Evolutionary conservation across 805 yeast genomes (phyloP).

Genomic region (Brettanomyces naardenensis): DNA sequence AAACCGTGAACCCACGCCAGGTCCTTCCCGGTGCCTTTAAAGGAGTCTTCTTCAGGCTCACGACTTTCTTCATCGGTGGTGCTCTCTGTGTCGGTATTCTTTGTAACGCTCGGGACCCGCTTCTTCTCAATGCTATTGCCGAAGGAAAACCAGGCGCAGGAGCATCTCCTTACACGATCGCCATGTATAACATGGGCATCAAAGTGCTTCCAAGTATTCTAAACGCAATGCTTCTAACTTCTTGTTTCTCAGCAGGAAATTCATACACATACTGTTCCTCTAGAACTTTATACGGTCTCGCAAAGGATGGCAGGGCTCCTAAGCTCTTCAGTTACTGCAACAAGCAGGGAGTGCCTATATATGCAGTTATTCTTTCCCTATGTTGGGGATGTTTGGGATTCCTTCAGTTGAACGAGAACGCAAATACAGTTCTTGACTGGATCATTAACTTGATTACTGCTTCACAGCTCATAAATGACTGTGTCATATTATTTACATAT

Average conservation of each 20-base stretch:
- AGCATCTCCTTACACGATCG: conserved; percentile 72
- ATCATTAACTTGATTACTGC: conserved; percentile 62
- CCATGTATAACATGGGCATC: conserved; percentile 60
- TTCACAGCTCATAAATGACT: conserved; percentile 58
- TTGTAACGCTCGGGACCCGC: conserved; percentile 34
- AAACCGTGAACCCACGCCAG: conserved; percentile 36
- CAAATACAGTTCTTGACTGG: conserved; percentile 67
- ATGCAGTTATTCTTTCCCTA: conserved; percentile 43
- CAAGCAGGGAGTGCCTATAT: conserved; percentile 67
- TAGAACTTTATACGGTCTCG: conserved; percentile 58
- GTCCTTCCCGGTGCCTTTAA: conserved; percentile 37
- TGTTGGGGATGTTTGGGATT: conserved; percentile 63
- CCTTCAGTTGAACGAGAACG: conserved; percentile 51
- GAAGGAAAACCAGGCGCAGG: conserved; percentile 36
- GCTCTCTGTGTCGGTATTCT: conserved; percentile 39
- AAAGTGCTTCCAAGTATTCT: conserved; percentile 64
- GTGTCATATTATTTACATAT: conserved; percentile 49
- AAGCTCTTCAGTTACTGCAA: conserved; percentile 52
- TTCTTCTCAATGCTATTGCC: conserved; percentile 25
- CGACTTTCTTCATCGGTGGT: conserved; percentile 39
- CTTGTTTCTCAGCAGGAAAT: conserved; percentile 79
- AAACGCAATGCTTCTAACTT: conserved; percentile 63
- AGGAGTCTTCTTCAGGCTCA: conserved; percentile 35
- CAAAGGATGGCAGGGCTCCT: conserved; percentile 69
- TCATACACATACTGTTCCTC: conserved; percentile 70